A percentile compares a stretch with the other conserved stretches of the same genome.
These are phyloP conservation scores for Iberis amara DNA, from an alignment of 441 rosid genomes.

Conservation along the genomic window DNA sequence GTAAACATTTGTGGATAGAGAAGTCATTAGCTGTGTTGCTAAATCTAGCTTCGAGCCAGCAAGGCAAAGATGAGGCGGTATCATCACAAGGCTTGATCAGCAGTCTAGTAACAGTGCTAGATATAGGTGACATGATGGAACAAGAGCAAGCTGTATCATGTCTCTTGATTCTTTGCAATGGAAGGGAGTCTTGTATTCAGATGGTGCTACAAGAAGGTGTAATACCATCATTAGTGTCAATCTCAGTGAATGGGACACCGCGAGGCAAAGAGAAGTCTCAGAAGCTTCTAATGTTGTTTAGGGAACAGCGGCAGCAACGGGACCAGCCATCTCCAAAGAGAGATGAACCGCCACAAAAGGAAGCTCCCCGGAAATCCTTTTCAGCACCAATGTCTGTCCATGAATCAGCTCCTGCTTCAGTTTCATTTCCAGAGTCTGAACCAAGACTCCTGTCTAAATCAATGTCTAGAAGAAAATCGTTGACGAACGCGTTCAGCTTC, in stretches of 20 bases:
- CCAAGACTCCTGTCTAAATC: constrained; percentile 63
- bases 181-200: constrained; percentile 72
- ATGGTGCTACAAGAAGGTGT: constrained; percentile 98
- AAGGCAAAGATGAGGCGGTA: constrained; percentile 65
- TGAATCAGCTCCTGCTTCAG: constrained; percentile 26
- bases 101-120: constrained; percentile 56
- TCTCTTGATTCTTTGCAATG: constrained; percentile 63
- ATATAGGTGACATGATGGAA: constrained; percentile 58
- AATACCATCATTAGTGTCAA: constrained; percentile 88
- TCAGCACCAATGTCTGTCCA: constrained; percentile 24
- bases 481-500: constrained; percentile 55
- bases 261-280: constrained; percentile 87
- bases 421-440: constrained; percentile 37
- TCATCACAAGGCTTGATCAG: constrained; percentile 63
- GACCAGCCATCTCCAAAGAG: constrained; percentile 50
- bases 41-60: constrained; percentile 56
- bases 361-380: constrained; percentile 32
- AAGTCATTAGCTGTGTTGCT: constrained; percentile 72
- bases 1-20: constrained; percentile 64
- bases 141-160: constrained; percentile 91
- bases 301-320: constrained; percentile 89
- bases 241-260: constrained; percentile 77
- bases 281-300: constrained; percentile 79
- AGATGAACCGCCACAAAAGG: constrained; percentile 32
- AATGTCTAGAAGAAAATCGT: constrained; percentile 52